A percentile compares a stretch with the other conserved stretches of the same genome.
phyloP scores from a whole-genome alignment of 768 basidiomycete species.

The Clavulina sp. region DNA sequence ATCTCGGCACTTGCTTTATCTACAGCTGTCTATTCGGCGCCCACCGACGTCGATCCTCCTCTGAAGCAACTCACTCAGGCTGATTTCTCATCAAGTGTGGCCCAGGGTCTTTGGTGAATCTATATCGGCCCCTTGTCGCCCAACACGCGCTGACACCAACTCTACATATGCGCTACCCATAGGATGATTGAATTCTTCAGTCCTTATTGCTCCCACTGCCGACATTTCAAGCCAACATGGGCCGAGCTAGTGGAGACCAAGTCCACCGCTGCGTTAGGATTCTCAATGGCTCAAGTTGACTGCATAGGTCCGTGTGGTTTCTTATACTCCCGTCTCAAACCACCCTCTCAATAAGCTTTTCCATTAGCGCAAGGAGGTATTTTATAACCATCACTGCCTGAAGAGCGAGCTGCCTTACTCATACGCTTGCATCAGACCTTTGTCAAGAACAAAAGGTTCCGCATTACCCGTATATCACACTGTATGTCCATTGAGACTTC shows the following conservation, averaged over 20 bases:
- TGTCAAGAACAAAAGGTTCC: slow-evolving; percentile 50
- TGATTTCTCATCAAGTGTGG: slow-evolving; percentile 16
- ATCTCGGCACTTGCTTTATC: too few species aligned
- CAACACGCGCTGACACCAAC: background rate
- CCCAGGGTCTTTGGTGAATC: slow-evolving; percentile 20
- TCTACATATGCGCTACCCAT: background rate
- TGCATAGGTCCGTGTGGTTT: slow-evolving; percentile 60
- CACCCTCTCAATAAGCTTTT: background rate
- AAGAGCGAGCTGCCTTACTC: background rate
- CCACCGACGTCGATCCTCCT: too few species aligned
- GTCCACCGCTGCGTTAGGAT: slow-evolving; percentile 26
- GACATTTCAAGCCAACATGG: slow-evolving; percentile 70
- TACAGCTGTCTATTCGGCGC: too few species aligned
- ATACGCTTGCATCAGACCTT: slow-evolving; percentile 35
- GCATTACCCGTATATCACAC: slow-evolving; percentile 59
- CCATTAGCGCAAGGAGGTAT: background rate
- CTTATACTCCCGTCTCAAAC: slow-evolving; percentile 15
- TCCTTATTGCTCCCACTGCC: slow-evolving; percentile 71
- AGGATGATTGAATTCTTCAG: slow-evolving; percentile 79
- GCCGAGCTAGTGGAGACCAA: slow-evolving; percentile 32
- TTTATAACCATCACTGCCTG: background rate
- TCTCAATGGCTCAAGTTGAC: slow-evolving; percentile 67
- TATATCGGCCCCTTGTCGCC: background rate
- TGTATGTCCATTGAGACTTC: slow-evolving; percentile 26
- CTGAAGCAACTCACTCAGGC: slow-evolving; percentile 18